phyloP scores from a whole-genome alignment of 1,284 basidiomycete species.

The Ustilago shanxiensis region DNA sequence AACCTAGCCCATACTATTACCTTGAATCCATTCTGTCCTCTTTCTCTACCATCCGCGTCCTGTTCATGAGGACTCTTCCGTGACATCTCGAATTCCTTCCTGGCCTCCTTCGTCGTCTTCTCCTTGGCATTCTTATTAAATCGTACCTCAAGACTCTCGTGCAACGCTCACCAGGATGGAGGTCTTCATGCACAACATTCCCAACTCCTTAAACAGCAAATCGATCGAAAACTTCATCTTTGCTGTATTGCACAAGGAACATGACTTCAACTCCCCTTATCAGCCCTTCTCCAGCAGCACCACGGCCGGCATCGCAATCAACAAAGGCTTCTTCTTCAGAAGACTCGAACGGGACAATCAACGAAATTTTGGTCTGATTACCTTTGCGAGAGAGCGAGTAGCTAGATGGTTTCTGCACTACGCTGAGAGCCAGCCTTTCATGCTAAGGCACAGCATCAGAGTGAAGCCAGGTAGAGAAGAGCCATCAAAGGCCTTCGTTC shows the following conservation, averaged over 20 bases:
- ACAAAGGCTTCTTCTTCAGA: constrained; percentile 38
- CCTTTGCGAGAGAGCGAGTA: constrained; percentile 15
- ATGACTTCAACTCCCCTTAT: background rate
- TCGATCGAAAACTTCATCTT: constrained; percentile 31
- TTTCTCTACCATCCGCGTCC: too few relatives aligned
- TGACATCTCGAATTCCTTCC: too few relatives aligned
- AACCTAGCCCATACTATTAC: too few relatives aligned
- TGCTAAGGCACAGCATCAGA: background rate
- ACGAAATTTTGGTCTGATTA: constrained; percentile 19
- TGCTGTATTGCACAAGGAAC: constrained; percentile 13
- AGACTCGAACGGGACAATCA: background rate
- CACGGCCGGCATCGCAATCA: constrained; percentile 2
- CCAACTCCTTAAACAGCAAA: background rate
- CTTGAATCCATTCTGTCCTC: too few relatives aligned
- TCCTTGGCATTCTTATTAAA: background rate
- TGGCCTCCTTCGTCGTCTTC: too few relatives aligned
- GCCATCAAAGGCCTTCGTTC: constrained; percentile 14
- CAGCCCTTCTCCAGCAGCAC: background rate
- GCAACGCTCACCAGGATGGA: constrained; percentile 16
- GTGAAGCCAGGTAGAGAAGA: background rate
- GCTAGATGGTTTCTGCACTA: constrained; percentile 25
- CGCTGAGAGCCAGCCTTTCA: constrained; percentile 15
- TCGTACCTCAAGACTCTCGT: background rate
- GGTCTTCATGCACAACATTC: constrained; percentile 14
- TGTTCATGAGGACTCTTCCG: too few relatives aligned